A percentile compares a stretch with the other conserved stretches of the same genome.
phyloP scores from a whole-genome alignment of 345 rosid genomes.

The Diplotaxis tenuifolia region DNA sequence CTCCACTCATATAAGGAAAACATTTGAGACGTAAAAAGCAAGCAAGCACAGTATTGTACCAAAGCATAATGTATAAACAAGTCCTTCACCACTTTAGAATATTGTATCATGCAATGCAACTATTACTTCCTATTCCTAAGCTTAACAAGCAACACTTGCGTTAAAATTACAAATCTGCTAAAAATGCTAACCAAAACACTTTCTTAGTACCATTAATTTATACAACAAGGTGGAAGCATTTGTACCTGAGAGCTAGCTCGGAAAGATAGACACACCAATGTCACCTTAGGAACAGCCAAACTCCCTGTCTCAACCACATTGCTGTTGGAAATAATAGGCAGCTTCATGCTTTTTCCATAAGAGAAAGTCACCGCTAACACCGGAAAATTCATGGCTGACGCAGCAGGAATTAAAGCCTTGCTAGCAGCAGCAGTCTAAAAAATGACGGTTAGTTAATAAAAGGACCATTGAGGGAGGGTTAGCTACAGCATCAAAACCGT shows the following conservation, averaged over 20 bases:
- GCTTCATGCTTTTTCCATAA: slow-evolving; percentile 53
- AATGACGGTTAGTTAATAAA: not conserved
- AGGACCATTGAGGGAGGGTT: too few species aligned
- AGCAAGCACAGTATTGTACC: too few species aligned
- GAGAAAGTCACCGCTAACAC: slow-evolving; percentile 48
- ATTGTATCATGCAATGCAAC: not conserved
- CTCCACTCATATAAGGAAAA: too few species aligned
- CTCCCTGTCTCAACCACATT: slow-evolving; percentile 31
- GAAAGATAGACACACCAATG: slow-evolving; percentile 74
- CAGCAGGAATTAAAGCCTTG: slow-evolving; percentile 61
- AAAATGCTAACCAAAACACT: not conserved
- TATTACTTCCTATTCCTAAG: too few species aligned
- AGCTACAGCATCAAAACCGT: too few species aligned
- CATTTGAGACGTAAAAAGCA: too few species aligned
- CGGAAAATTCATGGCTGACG: slow-evolving; percentile 72
- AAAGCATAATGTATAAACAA: too few species aligned
- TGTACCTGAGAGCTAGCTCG: slow-evolving; percentile 85
- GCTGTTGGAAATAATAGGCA: slow-evolving; percentile 50
- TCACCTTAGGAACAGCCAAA: slow-evolving; percentile 47
- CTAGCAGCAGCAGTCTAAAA: slow-evolving; percentile 68
- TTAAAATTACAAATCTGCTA: not conserved
- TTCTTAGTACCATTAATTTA: not conserved
- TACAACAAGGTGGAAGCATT: not conserved
- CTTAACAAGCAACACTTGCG: not conserved
- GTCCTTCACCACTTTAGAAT: not conserved